Percentiles rank a stretch among this genome's conserved stretches.
These are phyloP conservation scores for Penicillium sumatraense DNA, from an alignment of 2,329 filamentous ascomycete genomes.

Conservation along the genomic window DNA sequence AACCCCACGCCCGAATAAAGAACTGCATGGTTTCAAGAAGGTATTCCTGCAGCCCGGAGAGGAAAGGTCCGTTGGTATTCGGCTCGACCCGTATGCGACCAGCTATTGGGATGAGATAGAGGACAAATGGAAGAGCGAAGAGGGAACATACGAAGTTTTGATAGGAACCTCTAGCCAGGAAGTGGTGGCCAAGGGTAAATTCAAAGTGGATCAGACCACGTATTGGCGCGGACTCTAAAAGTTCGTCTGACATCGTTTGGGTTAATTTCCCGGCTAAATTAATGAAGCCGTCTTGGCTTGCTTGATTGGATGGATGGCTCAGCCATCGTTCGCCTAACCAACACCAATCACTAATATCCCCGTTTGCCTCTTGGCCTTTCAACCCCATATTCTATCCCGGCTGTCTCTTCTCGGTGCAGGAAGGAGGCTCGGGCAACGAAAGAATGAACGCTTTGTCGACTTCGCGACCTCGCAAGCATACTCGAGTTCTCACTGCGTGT, in stretches of 20 bases:
- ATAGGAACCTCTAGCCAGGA: constrained; percentile 37
- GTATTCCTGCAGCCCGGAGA: constrained; percentile 44
- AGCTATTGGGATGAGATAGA: constrained; percentile 50
- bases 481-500: constrained; percentile 30
- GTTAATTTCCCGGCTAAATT: constrained; percentile 11
- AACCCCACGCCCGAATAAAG: constrained; percentile 44
- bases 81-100: constrained; percentile 41
- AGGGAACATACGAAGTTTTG: constrained; percentile 44
- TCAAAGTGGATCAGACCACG: constrained; percentile 23
- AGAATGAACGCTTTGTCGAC: constrained; percentile 22
- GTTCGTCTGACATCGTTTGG: neutral
- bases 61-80: constrained; percentile 34
- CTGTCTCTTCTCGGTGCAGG: no score
- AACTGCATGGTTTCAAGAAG: constrained; percentile 53
- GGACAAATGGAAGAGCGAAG: constrained; percentile 45
- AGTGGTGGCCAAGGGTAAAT: constrained; percentile 23
- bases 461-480: constrained; percentile 26
- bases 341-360: no score
- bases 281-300: constrained; percentile 7
- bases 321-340: constrained; percentile 9
- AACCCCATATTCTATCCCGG: no score
- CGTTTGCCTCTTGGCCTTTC: no score
- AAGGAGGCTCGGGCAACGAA: constrained; percentile 4
- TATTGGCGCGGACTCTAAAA: constrained; percentile 29
- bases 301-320: constrained; percentile 14